Conservation (phyloP, 2,329 filamentous ascomycete species). For the Neopestalotiopsis rosae region DNA sequence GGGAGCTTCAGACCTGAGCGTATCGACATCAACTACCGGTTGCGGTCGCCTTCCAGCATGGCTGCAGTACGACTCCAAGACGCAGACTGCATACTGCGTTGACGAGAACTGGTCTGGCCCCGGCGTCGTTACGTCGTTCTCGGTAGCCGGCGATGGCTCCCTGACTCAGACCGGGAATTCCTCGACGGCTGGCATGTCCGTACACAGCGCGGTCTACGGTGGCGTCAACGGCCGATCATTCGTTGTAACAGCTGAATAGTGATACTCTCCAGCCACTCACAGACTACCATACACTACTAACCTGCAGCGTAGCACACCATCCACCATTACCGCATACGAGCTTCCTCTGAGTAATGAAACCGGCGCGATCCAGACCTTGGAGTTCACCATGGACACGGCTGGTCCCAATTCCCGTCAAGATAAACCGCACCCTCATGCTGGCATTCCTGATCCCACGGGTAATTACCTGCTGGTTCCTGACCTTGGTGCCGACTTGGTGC, state of each 20-base stretch:
- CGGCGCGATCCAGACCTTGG: slow-evolving; percentile 40
- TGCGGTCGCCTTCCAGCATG: slow-evolving; percentile 44
- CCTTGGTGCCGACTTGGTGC: slow-evolving; percentile 59
- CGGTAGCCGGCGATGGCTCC: slow-evolving; percentile 37
- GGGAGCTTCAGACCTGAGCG: slow-evolving; percentile 32
- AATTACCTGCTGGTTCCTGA: slow-evolving; percentile 56
- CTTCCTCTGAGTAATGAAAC: slow-evolving; percentile 40
- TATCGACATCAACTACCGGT: slow-evolving; percentile 34
- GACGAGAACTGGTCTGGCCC: slow-evolving; percentile 43
- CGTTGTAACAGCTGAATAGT: slow-evolving; percentile 52
- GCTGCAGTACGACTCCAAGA: slow-evolving; percentile 40
- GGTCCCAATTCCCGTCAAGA: slow-evolving; percentile 59
- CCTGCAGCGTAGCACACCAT: slow-evolving; percentile 40
- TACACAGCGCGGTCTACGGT: slow-evolving; percentile 48
- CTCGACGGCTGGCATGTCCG: slow-evolving; percentile 41
- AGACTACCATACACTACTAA: slow-evolving; percentile 21
- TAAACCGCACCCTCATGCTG: slow-evolving; percentile 59
- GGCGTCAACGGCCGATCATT: slow-evolving; percentile 43
- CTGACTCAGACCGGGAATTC: slow-evolving; percentile 37
- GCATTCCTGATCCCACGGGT: slow-evolving; percentile 53
- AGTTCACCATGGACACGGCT: slow-evolving; percentile 46
- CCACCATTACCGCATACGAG: slow-evolving; percentile 49
- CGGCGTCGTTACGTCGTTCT: slow-evolving; percentile 41
- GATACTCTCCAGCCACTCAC: slow-evolving; percentile 22
- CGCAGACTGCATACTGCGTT: slow-evolving; percentile 40